Evolutionary conservation across 2,329 filamentous ascomycete genomes (phyloP).

Genomic region (Fusarium kyushuense): DNA sequence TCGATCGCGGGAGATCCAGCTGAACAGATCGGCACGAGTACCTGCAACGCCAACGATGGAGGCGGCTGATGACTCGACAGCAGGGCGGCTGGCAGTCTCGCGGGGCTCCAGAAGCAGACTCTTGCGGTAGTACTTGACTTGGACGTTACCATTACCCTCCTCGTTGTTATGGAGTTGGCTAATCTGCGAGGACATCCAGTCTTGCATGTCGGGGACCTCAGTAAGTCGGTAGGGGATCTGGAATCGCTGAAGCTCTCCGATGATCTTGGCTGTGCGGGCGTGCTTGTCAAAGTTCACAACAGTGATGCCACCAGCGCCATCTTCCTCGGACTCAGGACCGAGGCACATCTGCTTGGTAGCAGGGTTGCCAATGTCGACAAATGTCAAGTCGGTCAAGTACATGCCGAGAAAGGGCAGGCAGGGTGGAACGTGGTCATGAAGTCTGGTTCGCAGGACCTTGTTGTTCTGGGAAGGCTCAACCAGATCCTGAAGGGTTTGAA

Average conservation of each 20-base stretch:
- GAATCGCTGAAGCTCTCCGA: slow-evolving; percentile 94
- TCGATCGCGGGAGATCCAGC: slow-evolving; percentile 64
- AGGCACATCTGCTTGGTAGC: slow-evolving; percentile 78
- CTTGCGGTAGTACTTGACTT: slow-evolving; percentile 79
- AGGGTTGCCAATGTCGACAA: slow-evolving; percentile 94
- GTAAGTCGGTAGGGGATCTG: slow-evolving; percentile 90
- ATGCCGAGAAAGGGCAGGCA: slow-evolving; percentile 96
- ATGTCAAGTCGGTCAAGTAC: slow-evolving; percentile 95
- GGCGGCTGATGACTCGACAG: slow-evolving; percentile 52
- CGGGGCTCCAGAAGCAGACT: slow-evolving; percentile 86
- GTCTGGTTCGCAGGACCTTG: slow-evolving; percentile 82
- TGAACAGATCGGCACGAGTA: slow-evolving; percentile 59
- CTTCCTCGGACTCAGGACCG: slow-evolving; percentile 64
- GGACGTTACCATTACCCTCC: slow-evolving; percentile 67
- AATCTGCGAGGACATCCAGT: slow-evolving; percentile 90
- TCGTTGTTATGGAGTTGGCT: slow-evolving; percentile 75
- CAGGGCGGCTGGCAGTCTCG: slow-evolving; percentile 58
- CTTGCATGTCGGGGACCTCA: slow-evolving; percentile 88
- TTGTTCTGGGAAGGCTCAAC: slow-evolving; percentile 94
- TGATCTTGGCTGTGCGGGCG: slow-evolving; percentile 92
- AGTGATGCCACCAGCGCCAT: slow-evolving; percentile 73
- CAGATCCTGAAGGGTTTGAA: slow-evolving; percentile 83
- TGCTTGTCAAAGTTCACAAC: slow-evolving; percentile 99
- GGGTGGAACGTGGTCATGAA: slow-evolving; percentile 88
- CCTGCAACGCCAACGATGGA: slow-evolving; percentile 48